Percentiles rank a stretch among this genome's conserved stretches.
Evolutionary conservation across 805 yeast species (phyloP).

Genomic region (Starmera quercuum): DNA sequence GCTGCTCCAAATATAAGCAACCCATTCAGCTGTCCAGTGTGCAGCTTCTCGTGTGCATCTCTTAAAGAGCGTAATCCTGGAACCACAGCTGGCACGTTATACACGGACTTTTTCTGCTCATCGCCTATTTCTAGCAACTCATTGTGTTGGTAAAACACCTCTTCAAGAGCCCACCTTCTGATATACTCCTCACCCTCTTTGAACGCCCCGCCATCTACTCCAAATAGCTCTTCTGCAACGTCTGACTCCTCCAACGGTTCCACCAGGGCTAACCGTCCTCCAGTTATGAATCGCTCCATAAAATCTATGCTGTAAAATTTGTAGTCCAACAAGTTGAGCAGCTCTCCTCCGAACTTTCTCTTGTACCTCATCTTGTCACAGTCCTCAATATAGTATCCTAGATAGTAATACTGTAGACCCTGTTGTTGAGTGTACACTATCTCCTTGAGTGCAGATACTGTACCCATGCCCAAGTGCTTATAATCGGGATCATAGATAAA

Average conservation of each 20-base stretch:
- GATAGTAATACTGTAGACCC: slow-evolving; percentile 46
- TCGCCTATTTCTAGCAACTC: slow-evolving; percentile 8
- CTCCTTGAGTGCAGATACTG: slow-evolving; percentile 69
- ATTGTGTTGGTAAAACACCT: slow-evolving; percentile 1
- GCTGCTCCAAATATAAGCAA: too few relatives aligned
- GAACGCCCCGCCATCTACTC: slow-evolving; percentile 20
- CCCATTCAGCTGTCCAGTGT: too few relatives aligned
- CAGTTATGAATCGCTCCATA: slow-evolving; percentile 9
- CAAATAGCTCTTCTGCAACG: slow-evolving; percentile 33
- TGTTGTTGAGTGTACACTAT: slow-evolving; percentile 43
- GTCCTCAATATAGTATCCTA: slow-evolving; percentile 77
- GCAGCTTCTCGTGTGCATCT: too few relatives aligned
- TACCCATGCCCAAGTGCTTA: slow-evolving; percentile 65
- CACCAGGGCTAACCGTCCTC: slow-evolving; percentile 19
- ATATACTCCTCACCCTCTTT: not conserved
- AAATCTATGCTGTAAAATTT: slow-evolving; percentile 27
- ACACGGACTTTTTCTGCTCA: slow-evolving; percentile 8
- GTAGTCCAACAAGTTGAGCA: slow-evolving; percentile 47
- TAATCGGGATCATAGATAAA: slow-evolving; percentile 84
- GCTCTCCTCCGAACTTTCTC: slow-evolving; percentile 68
- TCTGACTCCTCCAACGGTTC: slow-evolving; percentile 8
- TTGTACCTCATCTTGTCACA: slow-evolving; percentile 82
- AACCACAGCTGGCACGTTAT: slow-evolving; percentile 32
- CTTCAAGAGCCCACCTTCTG: not conserved
- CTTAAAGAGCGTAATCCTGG: slow-evolving; percentile 44